Conservation (phyloP, 1,284 basidiomycete genomes). For the Flammula alnicola region DNA sequence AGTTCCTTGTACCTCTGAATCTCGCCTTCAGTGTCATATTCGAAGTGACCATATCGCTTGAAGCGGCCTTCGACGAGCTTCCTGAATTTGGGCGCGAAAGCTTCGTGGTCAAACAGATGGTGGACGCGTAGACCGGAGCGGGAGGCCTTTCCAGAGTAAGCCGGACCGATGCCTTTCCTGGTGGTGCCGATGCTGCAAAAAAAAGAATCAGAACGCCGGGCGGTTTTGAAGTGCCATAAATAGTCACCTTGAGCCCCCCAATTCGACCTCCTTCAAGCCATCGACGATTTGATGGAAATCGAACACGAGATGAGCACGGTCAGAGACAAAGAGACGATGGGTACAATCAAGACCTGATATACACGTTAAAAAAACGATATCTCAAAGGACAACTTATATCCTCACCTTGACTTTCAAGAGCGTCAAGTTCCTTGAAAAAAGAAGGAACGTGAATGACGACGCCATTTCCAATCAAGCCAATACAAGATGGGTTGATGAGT, state of each 20-base stretch:
- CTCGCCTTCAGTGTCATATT: conserved; percentile 98
- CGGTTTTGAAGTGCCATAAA: not conserved
- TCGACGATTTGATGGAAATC: conserved; percentile 99
- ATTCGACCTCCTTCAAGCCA: conserved; percentile 96
- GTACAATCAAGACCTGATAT: conserved; percentile 82
- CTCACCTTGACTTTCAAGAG: conserved; percentile 82
- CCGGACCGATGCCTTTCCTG: conserved; percentile 97
- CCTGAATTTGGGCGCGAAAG: conserved; percentile 92
- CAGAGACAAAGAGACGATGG: conserved; percentile 89
- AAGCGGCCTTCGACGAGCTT: conserved; percentile 96
- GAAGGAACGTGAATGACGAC: conserved; percentile 96
- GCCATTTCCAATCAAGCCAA: conserved; percentile 90
- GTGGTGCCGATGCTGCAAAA: conserved; percentile 89
- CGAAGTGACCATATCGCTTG: conserved; percentile 98
- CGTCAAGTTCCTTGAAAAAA: conserved; percentile 94
- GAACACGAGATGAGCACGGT: conserved; percentile 96
- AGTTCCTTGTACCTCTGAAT: conserved; percentile 91
- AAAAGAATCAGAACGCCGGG: conserved; percentile 6
- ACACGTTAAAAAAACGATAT: conserved; percentile 15
- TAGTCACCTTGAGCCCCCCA: conserved; percentile 83
- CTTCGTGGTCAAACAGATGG: conserved; percentile 90
- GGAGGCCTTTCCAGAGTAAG: conserved; percentile 97
- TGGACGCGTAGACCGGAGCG: conserved; percentile 95
- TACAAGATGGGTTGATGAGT: conserved; percentile 88
- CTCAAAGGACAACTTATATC: not conserved